Percentiles rank a stretch among this genome's conserved stretches.
Conservation (phyloP, 2,329 filamentous ascomycete genomes). For the Aspergillus bombycis region DNA sequence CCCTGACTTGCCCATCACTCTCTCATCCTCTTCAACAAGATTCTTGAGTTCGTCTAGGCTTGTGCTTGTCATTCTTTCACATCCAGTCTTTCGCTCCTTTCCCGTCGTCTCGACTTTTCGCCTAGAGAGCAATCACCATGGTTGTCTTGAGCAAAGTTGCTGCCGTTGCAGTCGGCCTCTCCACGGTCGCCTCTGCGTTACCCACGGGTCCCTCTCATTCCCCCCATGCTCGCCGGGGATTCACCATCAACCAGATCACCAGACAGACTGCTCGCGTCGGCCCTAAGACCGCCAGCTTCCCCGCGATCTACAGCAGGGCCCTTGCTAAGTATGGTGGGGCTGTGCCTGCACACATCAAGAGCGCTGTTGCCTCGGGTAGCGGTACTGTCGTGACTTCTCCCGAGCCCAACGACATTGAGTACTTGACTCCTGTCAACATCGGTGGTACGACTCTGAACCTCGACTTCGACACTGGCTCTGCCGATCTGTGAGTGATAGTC, state of each 20-base stretch:
- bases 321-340: conserved; percentile 34
- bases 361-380: conserved; percentile 29
- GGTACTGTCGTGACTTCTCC: conserved; percentile 48
- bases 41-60: conserved; percentile 8
- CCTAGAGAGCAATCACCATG: conserved; percentile 28
- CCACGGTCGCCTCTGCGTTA: conserved; percentile 32
- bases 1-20: conserved; percentile 13
- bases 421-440: conserved; percentile 64
- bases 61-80: conserved; percentile 9
- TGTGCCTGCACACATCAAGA: conserved; percentile 34
- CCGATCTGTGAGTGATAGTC: conserved; percentile 61
- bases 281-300: conserved; percentile 31
- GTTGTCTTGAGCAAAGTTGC: conserved; percentile 39
- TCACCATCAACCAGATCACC: conserved; percentile 36
- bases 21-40: conserved; percentile 19
- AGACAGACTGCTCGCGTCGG: conserved; percentile 18
- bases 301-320: conserved; percentile 32
- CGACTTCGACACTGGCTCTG: conserved; percentile 72
- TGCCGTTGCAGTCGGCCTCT: conserved; percentile 29
- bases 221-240: conserved; percentile 28
- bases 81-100: conserved; percentile 18
- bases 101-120: not conserved
- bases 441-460: conserved; percentile 66
- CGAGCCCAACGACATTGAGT: conserved; percentile 58
- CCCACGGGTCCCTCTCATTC: conserved; percentile 20